These are phyloP conservation scores for Pharnaceum exiguum DNA, from an alignment of 148 eudicot species.

Conservation along the genomic window DNA sequence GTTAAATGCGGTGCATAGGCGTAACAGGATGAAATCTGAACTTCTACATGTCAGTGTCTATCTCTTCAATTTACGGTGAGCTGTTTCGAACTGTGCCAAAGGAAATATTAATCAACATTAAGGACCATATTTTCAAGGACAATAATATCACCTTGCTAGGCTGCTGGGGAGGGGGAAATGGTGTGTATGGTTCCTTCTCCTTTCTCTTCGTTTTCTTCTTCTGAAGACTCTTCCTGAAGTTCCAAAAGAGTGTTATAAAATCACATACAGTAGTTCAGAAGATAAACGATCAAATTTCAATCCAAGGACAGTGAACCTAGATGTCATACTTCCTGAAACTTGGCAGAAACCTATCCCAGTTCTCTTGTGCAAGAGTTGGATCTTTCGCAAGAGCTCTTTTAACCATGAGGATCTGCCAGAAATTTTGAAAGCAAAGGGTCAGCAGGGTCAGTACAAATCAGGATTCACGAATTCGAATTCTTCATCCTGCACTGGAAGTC, in stretches of 20 bases:
- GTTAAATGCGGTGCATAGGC: conserved; percentile 1
- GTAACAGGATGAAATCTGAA: background rate
- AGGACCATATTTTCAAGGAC: background rate
- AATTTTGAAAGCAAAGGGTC: background rate
- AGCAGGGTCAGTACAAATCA: conserved; percentile 1
- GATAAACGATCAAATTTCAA: background rate
- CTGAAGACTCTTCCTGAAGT: conserved; percentile 85
- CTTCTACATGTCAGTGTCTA: too few species aligned
- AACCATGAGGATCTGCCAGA: conserved; percentile 68
- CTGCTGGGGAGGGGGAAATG: conserved; percentile 92
- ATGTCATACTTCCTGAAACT: conserved; percentile 69
- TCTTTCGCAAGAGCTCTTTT: conserved; percentile 81
- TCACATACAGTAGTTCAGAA: background rate
- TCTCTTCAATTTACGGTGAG: too few species aligned
- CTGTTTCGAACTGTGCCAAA: too few species aligned
- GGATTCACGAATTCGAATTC: too few species aligned
- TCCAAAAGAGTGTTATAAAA: background rate
- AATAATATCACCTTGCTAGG: conserved; percentile 72
- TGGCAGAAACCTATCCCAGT: conserved; percentile 96
- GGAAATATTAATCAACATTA: too few species aligned
- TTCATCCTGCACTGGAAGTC: too few species aligned
- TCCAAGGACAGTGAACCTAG: background rate
- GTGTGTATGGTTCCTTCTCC: conserved; percentile 88
- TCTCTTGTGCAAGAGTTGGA: conserved; percentile 87
- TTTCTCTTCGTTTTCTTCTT: conserved; percentile 79